Evolutionary conservation across 2,329 filamentous ascomycete species (phyloP).

Genomic region (Chrysosporium queenslandicum): DNA sequence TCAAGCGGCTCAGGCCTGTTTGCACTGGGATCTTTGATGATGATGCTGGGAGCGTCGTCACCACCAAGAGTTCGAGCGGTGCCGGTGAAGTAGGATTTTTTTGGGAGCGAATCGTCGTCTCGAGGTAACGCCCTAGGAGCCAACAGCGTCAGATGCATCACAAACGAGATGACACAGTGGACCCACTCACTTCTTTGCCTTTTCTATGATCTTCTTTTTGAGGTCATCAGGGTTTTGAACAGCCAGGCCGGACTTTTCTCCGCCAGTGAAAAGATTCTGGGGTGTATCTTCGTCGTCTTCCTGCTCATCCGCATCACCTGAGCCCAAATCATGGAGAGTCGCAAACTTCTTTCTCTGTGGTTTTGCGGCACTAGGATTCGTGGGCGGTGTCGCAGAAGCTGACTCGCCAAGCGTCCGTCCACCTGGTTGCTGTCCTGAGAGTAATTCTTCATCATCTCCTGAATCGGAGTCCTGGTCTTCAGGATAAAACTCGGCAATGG

Average conservation of each 20-base stretch:
- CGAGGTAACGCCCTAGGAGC: constrained; percentile 17
- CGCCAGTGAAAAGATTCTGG: constrained; percentile 53
- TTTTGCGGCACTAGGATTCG: constrained; percentile 24
- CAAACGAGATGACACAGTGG: neutral
- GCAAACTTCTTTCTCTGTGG: constrained; percentile 39
- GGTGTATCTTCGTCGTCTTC: constrained; percentile 46
- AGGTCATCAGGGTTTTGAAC: constrained; percentile 54
- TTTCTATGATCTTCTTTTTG: constrained; percentile 43
- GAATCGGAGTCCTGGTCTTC: constrained; percentile 35
- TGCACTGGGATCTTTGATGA: constrained; percentile 44
- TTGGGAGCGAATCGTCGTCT: constrained; percentile 37
- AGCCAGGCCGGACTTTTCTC: constrained; percentile 58
- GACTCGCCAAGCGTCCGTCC: constrained; percentile 29
- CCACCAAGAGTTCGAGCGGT: constrained; percentile 56
- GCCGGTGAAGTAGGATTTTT: constrained; percentile 46
- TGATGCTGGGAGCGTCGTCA: constrained; percentile 50
- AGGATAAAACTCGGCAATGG: constrained; percentile 52
- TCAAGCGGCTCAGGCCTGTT: constrained; percentile 35
- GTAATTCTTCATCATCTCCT: constrained; percentile 24
- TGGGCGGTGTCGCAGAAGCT: constrained; percentile 25
- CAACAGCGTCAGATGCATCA: constrained; percentile 12
- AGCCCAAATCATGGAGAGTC: constrained; percentile 38
- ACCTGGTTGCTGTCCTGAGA: constrained; percentile 17
- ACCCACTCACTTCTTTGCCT: constrained; percentile 28
- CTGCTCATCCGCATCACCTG: constrained; percentile 28